Conservation (phyloP, 208 protist genomes). For the Leishmania mexicana region DNA sequence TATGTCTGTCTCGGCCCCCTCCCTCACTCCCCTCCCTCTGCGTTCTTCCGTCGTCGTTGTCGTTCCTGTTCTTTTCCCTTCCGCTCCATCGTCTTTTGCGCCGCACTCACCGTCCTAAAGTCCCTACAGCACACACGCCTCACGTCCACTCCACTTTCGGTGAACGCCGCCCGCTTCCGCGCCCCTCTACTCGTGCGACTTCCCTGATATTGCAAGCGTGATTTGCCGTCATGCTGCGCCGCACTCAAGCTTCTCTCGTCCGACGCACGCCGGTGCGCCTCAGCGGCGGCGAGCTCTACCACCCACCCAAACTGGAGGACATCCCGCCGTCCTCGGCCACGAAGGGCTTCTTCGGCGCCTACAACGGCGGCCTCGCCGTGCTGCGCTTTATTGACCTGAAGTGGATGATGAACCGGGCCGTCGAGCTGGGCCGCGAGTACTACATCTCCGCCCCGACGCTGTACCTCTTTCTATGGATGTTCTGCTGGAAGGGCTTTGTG, state of each 20-base stretch:
- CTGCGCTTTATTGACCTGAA: slow-evolving; percentile 86
- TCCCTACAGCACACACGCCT: slow-evolving; percentile 1
- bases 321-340: slow-evolving; percentile 60
- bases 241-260: slow-evolving; percentile 65
- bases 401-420: slow-evolving; percentile 92
- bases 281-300: slow-evolving; percentile 85
- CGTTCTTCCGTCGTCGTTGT: background rate
- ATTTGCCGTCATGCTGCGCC: slow-evolving; percentile 77
- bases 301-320: slow-evolving; percentile 80
- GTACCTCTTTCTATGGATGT: slow-evolving; percentile 83
- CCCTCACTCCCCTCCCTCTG: background rate
- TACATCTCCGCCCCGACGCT: slow-evolving; percentile 86
- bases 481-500: slow-evolving; percentile 82
- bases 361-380: slow-evolving; percentile 65
- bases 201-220: background rate
- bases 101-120: background rate
- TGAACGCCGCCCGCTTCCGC: background rate
- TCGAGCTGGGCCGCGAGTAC: slow-evolving; percentile 84
- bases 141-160: background rate
- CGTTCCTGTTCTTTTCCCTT: background rate
- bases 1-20: background rate
- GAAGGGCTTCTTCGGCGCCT: slow-evolving; percentile 79
- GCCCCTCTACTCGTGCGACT: background rate
- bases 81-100: slow-evolving; percentile 1
- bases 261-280: slow-evolving; percentile 70